Conservation (phyloP, 1,284 basidiomycete genomes). For the Amylostereum chailletii region DNA sequence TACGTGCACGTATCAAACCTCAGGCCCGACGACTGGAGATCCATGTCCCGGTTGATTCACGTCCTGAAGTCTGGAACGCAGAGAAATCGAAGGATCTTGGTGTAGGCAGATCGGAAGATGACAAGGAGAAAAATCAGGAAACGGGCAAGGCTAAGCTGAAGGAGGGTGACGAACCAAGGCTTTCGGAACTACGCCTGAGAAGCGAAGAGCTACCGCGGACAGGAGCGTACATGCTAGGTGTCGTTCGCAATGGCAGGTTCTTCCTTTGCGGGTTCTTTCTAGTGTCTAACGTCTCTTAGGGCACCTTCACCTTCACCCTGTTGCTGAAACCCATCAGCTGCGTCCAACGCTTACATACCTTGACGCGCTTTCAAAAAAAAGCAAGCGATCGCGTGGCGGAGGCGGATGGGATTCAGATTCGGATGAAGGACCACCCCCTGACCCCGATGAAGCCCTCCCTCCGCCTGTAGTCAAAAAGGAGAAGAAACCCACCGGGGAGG, state of each 20-base stretch:
- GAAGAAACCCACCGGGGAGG: constrained; percentile 39
- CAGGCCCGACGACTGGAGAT: constrained; percentile 55
- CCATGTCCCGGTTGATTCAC: constrained; percentile 68
- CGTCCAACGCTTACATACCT: constrained; percentile 73
- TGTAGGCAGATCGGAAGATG: constrained; percentile 54
- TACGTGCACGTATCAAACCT: constrained; percentile 63
- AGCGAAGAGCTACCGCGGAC: constrained; percentile 62
- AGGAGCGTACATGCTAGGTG: constrained; percentile 62
- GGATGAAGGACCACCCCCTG: constrained; percentile 69
- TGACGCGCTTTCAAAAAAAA: constrained; percentile 58
- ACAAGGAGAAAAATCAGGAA: constrained; percentile 65
- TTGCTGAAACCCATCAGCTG: constrained; percentile 68
- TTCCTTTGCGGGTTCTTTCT: background rate
- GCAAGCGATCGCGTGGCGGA: constrained; percentile 34
- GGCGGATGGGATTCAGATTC: constrained; percentile 61
- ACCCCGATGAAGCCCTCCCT: constrained; percentile 61
- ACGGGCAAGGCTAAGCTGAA: constrained; percentile 33
- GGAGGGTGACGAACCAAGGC: constrained; percentile 46
- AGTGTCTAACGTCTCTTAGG: constrained; percentile 30
- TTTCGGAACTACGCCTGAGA: constrained; percentile 60
- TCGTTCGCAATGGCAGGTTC: constrained; percentile 58
- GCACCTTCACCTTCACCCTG: constrained; percentile 67
- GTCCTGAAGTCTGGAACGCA: constrained; percentile 69
- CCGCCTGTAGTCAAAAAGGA: constrained; percentile 43
- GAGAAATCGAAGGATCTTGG: constrained; percentile 62